Evolutionary conservation across 495 filamentous ascomycete species (phyloP).

Genomic region (Aspergillus hancockii): DNA sequence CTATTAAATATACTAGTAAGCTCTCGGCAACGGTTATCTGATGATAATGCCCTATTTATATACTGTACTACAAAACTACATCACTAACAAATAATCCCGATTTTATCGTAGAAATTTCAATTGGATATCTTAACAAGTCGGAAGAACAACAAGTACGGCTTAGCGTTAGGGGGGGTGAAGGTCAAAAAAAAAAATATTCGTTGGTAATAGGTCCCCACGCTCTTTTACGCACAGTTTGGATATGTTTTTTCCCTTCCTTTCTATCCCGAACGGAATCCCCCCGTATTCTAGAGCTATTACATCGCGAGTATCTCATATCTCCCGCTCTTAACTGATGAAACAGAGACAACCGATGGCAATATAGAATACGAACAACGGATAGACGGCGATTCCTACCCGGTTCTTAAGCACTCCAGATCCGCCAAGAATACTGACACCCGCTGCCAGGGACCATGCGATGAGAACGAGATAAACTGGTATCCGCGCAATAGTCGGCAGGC

Average conservation of each 20-base stretch:
- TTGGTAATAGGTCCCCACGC: neutral
- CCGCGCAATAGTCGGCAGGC: slow-evolving; percentile 71
- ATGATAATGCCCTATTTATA: neutral
- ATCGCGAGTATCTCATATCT: neutral
- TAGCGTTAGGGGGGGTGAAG: no score
- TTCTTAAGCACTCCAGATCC: slow-evolving; percentile 95
- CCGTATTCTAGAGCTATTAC: neutral
- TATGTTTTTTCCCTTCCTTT: neutral
- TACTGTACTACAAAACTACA: neutral
- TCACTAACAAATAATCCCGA: neutral
- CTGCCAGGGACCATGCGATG: slow-evolving; percentile 88
- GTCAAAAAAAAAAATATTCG: neutral
- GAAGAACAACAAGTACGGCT: neutral
- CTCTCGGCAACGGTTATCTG: neutral
- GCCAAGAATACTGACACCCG: slow-evolving; percentile 91
- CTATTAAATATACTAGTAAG: neutral
- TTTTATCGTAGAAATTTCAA: neutral
- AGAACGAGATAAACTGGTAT: slow-evolving; percentile 89
- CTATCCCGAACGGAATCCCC: neutral
- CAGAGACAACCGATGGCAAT: slow-evolving; percentile 89
- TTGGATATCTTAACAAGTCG: neutral
- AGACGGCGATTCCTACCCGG: slow-evolving; percentile 91
- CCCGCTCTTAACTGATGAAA: slow-evolving; percentile 74
- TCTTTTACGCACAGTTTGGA: neutral
- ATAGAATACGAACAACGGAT: slow-evolving; percentile 96